Conservation (phyloP, 108 stramenopile genomes). For the Bacterosira constricta region DNA sequence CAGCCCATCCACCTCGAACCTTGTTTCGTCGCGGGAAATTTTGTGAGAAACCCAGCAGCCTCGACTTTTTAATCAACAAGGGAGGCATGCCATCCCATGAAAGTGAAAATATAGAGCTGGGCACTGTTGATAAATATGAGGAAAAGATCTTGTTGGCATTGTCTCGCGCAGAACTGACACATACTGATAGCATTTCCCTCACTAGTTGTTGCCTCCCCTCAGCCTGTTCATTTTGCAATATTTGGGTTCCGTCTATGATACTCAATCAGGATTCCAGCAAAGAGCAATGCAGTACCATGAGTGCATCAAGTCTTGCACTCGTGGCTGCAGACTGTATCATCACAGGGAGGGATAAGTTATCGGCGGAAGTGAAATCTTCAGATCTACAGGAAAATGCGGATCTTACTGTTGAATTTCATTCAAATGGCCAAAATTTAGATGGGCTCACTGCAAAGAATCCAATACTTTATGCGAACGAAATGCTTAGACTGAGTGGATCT, state of each 20-base stretch:
- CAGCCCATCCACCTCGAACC: not conserved
- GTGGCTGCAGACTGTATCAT: conserved; percentile 61
- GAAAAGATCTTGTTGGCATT: conserved; percentile 33
- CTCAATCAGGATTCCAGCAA: conserved; percentile 7
- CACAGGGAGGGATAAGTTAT: conserved; percentile 55
- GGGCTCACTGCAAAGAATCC: conserved; percentile 50
- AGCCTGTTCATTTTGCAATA: conserved; percentile 13
- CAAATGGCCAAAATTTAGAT: conserved; percentile 12
- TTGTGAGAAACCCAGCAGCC: not conserved
- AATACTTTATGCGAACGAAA: conserved; percentile 61
- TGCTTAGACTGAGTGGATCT: conserved; percentile 64
- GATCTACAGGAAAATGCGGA: conserved; percentile 41
- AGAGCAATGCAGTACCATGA: conserved; percentile 2
- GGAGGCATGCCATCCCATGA: not conserved
- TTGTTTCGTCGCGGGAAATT: not conserved
- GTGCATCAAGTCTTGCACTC: conserved; percentile 45
- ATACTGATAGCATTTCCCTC: not conserved
- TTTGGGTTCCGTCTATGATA: conserved; percentile 12
- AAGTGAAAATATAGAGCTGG: conserved; percentile 3
- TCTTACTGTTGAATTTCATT: conserved; percentile 2
- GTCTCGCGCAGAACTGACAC: conserved; percentile 24
- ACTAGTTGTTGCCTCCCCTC: not conserved
- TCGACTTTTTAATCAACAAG: too few relatives aligned
- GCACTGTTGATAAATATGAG: conserved; percentile 16
- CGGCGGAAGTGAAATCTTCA: conserved; percentile 22